Evolutionary conservation across 805 yeast genomes (phyloP).

Genomic region (Teunomyces kruisii): DNA sequence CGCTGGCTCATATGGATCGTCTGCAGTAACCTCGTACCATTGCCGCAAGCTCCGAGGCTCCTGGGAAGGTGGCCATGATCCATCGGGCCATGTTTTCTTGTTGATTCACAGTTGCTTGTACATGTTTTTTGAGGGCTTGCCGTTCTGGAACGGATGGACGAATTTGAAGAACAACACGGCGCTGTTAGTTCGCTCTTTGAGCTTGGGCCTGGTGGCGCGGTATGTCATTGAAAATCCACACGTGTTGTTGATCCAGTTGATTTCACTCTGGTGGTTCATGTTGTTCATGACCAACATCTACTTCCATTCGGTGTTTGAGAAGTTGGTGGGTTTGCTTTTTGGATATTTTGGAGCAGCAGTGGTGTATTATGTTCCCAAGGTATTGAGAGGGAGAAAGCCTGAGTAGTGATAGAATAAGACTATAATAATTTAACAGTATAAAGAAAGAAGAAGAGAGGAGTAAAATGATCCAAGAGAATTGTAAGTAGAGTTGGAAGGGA

Average conservation of each 20-base stretch:
- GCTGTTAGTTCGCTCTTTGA: background rate
- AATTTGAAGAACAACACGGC: background rate
- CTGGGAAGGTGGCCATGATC: slow-evolving; percentile 93
- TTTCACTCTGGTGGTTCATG: slow-evolving; percentile 80
- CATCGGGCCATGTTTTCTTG: slow-evolving; percentile 89
- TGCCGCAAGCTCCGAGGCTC: slow-evolving; percentile 50
- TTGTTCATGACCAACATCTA: slow-evolving; percentile 77
- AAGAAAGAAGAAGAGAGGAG: too few species aligned
- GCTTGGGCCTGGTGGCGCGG: background rate
- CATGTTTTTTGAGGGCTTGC: slow-evolving; percentile 62
- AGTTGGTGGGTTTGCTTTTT: slow-evolving; percentile 65
- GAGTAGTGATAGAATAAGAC: too few species aligned
- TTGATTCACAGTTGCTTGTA: slow-evolving; percentile 65
- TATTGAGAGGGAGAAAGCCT: slow-evolving; percentile 60
- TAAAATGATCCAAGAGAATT: too few species aligned
- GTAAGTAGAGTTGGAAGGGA: too few species aligned
- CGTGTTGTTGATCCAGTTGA: slow-evolving; percentile 22
- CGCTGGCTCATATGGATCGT: background rate
- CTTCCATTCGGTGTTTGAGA: slow-evolving; percentile 81
- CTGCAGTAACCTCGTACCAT: slow-evolving; percentile 27
- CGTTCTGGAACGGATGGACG: slow-evolving; percentile 31
- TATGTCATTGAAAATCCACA: slow-evolving; percentile 25
- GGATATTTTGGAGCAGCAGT: slow-evolving; percentile 53
- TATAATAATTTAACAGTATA: too few species aligned
- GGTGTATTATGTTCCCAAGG: slow-evolving; percentile 57